Base-by-base conservation (phyloP, 345 rosid species). In the Rhodamnia argentea region DNA sequence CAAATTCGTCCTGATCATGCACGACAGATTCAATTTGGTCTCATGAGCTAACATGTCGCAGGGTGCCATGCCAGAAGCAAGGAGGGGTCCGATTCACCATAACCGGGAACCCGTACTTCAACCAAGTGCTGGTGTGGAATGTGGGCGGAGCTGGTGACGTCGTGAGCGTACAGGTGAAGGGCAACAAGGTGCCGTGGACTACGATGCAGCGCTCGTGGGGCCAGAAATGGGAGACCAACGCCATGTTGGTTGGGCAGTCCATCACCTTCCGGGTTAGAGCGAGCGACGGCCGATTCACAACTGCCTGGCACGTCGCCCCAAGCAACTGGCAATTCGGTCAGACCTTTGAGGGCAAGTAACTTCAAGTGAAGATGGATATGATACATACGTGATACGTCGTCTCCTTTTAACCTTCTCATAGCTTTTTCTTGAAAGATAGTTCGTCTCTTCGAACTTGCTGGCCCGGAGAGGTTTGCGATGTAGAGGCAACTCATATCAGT, bases 81-180 rank as follows among this genome's bases (percentile, higher is more conserved):
- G 99, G 96, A 85, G 99, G 99, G n/a, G 91, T 96, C 62, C 85
- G 90, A 86, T 96, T 93, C 87, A 92, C 92, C 5, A 87, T 96
- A 85, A 90, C 82, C 7, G 97, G 96, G 37, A 94, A 96, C 86
- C 90, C 93, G 15, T 95, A 92, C 84, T 96, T 93, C 94, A 93
- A 92, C 64, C 90, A 91, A 85, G 88, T 94, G 4, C 85, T 78
- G 3, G 92, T 96, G 44, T 86, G 87, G 91, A 96, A 96, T 59
- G 98, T 95, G 2, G 98, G 91, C 1, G 98, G 97, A 51, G 90
- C 94, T 7, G 98, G 99, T 54, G 96, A 96, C 13, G 90, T 96
- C 11, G 78, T 54, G 29, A 84, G 92, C 84, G 87, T 96, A 85
- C 89, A 87, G 82, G 98, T 95, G 87, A 95, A 93, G 84, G 94